Percentiles rank a stretch among this genome's conserved stretches.
phyloP scores from a whole-genome alignment of 176 grass and related monocot genomes.

The Zea luxurians region DNA sequence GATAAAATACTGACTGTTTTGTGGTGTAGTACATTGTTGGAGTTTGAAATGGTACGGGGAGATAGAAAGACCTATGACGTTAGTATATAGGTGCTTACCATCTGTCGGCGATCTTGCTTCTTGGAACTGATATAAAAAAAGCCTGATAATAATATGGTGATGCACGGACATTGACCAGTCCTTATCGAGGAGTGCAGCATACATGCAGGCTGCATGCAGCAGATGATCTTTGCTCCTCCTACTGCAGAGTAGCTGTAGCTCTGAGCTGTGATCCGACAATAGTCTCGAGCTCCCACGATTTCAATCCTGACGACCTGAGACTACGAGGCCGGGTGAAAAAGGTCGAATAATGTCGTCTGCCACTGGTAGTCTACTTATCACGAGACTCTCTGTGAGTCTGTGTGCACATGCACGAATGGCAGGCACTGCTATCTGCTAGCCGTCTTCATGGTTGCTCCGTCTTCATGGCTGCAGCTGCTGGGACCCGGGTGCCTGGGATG shows the following conservation, averaged over 20 bases:
- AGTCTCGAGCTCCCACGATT: constrained; percentile 32
- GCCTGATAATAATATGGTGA: constrained; percentile 22
- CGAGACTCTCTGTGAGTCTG: background rate
- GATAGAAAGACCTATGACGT: too few relatives aligned
- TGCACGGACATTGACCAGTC: constrained; percentile 23
- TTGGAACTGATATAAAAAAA: constrained; percentile 4
- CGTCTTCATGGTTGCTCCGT: background rate
- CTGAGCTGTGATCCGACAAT: background rate
- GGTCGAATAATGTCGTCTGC: background rate
- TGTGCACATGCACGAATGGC: background rate
- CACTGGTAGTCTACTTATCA: constrained; percentile 6
- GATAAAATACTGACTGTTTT: too few relatives aligned
- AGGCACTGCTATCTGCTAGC: background rate
- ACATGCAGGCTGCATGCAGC: constrained; percentile 12
- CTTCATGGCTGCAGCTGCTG: background rate
- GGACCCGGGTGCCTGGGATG: background rate
- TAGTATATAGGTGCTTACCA: background rate
- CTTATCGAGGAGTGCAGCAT: background rate
- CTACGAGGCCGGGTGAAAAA: constrained; percentile 26
- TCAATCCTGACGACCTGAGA: constrained; percentile 27
- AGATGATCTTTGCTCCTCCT: background rate
- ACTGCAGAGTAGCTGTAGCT: background rate
- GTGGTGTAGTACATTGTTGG: too few relatives aligned
- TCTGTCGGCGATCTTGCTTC: constrained; percentile 3
- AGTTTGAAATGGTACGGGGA: too few relatives aligned